Evolutionary conservation across 1,284 basidiomycete genomes (phyloP).

Genomic region (Exobasidium cylindrosporum): DNA sequence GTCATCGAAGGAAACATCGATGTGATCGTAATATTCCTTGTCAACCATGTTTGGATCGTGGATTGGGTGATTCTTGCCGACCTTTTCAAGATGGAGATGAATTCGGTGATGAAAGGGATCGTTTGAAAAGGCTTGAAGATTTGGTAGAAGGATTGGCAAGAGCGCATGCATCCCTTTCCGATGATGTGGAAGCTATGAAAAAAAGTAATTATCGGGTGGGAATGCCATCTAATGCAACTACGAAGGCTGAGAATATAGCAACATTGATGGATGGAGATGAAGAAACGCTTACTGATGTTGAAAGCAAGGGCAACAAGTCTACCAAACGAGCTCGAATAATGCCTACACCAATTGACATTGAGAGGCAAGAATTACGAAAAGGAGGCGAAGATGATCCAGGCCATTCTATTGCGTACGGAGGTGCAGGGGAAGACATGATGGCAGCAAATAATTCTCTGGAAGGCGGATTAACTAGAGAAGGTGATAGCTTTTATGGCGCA

Average conservation of each 20-base stretch:
- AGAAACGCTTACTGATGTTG: not conserved
- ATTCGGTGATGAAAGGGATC: conserved; percentile 45
- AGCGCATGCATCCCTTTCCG: conserved; percentile 41
- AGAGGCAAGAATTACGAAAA: conserved; percentile 39
- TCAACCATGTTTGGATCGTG: conserved; percentile 48
- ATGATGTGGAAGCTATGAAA: conserved; percentile 33
- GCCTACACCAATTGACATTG: conserved; percentile 25
- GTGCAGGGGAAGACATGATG: not conserved
- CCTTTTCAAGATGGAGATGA: conserved; percentile 49
- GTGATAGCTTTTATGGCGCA: conserved; percentile 48
- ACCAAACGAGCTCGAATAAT: not conserved
- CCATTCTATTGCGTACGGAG: conserved; percentile 5
- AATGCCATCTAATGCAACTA: not conserved
- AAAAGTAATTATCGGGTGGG: not conserved
- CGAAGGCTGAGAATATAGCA: not conserved
- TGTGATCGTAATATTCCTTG: conserved; percentile 50
- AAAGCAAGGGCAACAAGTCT: not conserved
- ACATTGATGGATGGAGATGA: not conserved
- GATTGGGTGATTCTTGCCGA: conserved; percentile 42
- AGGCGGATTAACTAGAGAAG: conserved; percentile 44
- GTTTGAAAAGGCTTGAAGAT: conserved; percentile 47
- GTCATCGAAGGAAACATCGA: conserved; percentile 47
- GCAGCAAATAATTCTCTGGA: conserved; percentile 32
- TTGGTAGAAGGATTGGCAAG: conserved; percentile 48
- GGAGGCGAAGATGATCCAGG: conserved; percentile 13